Conservation (phyloP, 768 basidiomycete species). For the Mycena albidolilacea region DNA sequence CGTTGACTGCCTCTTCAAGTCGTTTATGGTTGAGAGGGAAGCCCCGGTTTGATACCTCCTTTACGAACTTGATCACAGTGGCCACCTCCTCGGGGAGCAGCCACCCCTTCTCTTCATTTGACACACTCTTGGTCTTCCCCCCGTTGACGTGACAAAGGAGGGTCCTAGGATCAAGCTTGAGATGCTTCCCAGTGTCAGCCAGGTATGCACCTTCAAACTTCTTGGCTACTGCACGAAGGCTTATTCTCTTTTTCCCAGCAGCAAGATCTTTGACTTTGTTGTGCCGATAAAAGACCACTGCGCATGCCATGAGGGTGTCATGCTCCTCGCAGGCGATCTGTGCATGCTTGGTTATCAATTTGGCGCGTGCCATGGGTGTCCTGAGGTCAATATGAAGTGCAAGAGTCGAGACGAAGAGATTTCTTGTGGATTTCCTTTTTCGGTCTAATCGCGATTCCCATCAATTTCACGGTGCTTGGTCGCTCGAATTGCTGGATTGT, state of each 20-base stretch:
- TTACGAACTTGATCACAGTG: slow-evolving; percentile 46
- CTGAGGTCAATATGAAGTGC: neutral
- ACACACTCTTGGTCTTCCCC: slow-evolving; percentile 40
- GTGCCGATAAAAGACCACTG: slow-evolving; percentile 28
- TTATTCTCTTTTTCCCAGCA: no score
- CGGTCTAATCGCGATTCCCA: neutral
- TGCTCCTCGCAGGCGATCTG: slow-evolving; percentile 14
- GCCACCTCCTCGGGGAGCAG: slow-evolving; percentile 48
- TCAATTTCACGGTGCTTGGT: neutral
- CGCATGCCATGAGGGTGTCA: slow-evolving; percentile 8
- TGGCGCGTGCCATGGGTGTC: slow-evolving; percentile 13
- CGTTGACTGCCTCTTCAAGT: no score
- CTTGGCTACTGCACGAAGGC: no score
- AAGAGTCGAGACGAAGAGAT: neutral
- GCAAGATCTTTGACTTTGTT: neutral
- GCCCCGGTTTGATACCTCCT: slow-evolving; percentile 38
- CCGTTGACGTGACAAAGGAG: slow-evolving; percentile 40
- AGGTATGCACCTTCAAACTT: no score
- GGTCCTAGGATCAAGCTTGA: slow-evolving; percentile 36
- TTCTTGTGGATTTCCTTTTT: neutral
- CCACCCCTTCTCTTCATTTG: slow-evolving; percentile 48
- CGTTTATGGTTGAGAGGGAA: no score
- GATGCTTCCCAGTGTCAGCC: no score
- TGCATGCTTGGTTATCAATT: slow-evolving; percentile 37
- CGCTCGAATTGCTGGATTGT: no score